These are phyloP conservation scores for Hanseniaspora sp. DNA, from an alignment of 1,139 yeast species.

Conservation along the genomic window DNA sequence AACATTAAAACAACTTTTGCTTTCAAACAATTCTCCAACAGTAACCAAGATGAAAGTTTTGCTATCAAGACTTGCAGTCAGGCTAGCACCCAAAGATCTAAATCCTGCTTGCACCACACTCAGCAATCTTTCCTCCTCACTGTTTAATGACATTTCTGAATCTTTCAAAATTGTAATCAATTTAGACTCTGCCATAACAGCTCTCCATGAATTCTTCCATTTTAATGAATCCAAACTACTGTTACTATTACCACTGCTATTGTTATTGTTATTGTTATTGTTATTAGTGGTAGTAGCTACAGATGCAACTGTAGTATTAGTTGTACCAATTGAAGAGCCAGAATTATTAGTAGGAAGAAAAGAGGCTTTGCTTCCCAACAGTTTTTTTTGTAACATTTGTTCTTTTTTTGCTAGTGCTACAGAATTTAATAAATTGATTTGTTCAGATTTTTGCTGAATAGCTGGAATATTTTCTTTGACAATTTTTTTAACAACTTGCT, in stretches of 20 bases:
- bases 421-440: background rate
- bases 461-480: background rate
- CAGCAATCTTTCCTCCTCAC: slow-evolving; percentile 5
- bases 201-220: slow-evolving; percentile 14
- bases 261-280: background rate
- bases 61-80: background rate
- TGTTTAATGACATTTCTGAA: background rate
- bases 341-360: too few relatives aligned
- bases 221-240: slow-evolving; percentile 3
- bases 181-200: slow-evolving; percentile 9
- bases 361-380: background rate
- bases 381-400: background rate
- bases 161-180: slow-evolving; percentile 3
- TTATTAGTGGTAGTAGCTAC: background rate
- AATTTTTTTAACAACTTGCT: background rate
- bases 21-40: background rate
- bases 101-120: slow-evolving; percentile 15
- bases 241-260: background rate
- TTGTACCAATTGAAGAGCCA: background rate
- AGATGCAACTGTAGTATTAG: background rate
- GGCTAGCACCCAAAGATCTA: slow-evolving; percentile 2
- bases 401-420: slow-evolving; percentile 3
- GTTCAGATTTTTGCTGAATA: background rate
- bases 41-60: slow-evolving; percentile 10
- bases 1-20: background rate